Conservation (phyloP, 352 stramenopile species). For the Phytophthora niederhauseri region DNA sequence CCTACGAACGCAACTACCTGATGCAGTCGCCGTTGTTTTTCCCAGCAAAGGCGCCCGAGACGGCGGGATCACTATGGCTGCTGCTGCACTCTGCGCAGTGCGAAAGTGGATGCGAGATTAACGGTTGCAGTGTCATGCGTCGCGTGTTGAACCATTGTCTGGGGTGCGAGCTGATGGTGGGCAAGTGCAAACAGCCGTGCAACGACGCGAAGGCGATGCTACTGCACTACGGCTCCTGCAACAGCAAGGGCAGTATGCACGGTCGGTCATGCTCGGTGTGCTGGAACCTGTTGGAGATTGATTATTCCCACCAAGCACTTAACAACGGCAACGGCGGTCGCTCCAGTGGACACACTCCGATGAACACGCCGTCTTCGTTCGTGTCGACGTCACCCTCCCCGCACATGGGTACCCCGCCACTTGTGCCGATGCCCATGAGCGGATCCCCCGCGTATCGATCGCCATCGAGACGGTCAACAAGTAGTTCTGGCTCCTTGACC, state of each 20-base stretch:
- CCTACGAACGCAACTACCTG: slow-evolving; percentile 56
- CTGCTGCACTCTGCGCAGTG: slow-evolving; percentile 60
- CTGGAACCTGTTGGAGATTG: slow-evolving; percentile 69
- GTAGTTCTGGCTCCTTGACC: slow-evolving; percentile 9
- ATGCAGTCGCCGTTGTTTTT: slow-evolving; percentile 62
- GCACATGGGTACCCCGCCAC: slow-evolving; percentile 22
- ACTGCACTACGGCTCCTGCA: slow-evolving; percentile 69
- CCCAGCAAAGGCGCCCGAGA: slow-evolving; percentile 54
- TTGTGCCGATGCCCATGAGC: slow-evolving; percentile 28
- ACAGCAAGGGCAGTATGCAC: slow-evolving; percentile 49
- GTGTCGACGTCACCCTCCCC: slow-evolving; percentile 29
- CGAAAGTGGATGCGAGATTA: slow-evolving; percentile 56
- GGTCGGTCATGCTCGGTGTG: slow-evolving; percentile 57
- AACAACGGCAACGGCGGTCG: slow-evolving; percentile 30
- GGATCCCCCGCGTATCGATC: slow-evolving; percentile 32
- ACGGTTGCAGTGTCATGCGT: slow-evolving; percentile 71
- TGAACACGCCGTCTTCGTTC: slow-evolving; percentile 29
- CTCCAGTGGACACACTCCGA: slow-evolving; percentile 20
- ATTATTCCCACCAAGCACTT: slow-evolving; percentile 66
- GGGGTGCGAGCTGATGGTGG: slow-evolving; percentile 60
- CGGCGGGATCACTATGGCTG: slow-evolving; percentile 73
- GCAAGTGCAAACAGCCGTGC: slow-evolving; percentile 67
- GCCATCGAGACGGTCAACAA: slow-evolving; percentile 26
- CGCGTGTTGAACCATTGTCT: slow-evolving; percentile 72
- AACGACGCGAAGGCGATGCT: slow-evolving; percentile 84